Percentiles rank a stretch among this genome's conserved stretches.
Evolutionary conservation across 2,329 filamentous ascomycete genomes (phyloP).

Genomic region (Gliomastix tumulicola): DNA sequence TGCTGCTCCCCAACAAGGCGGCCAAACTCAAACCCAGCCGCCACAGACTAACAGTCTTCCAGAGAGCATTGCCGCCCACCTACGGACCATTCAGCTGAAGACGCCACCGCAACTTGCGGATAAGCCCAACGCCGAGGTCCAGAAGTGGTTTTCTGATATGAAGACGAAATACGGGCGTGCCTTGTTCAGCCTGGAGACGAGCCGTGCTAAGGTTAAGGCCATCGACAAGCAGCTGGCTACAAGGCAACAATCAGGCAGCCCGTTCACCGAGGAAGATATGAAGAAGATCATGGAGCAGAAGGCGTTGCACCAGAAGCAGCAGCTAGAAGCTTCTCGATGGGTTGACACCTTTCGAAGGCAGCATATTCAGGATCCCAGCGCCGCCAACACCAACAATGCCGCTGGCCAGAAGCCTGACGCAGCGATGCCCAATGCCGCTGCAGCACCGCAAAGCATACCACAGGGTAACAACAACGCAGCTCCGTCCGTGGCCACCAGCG

Average conservation of each 20-base stretch:
- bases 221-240: constrained; percentile 4
- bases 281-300: constrained; percentile 3
- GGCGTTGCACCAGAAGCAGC: constrained; percentile 3
- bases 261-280: constrained; percentile 5
- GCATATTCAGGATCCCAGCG: too few relatives aligned
- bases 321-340: constrained; percentile 4
- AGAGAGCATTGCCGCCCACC: constrained; percentile 1
- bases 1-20: not conserved
- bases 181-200: constrained; percentile 3
- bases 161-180: constrained; percentile 4
- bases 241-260: constrained; percentile 1
- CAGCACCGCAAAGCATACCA: too few relatives aligned
- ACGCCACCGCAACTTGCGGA: not conserved
- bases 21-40: not conserved
- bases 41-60: not conserved
- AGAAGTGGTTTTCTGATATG: constrained; percentile 4
- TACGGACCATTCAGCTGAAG: constrained; percentile 1
- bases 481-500: too few relatives aligned
- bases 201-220: constrained; percentile 3
- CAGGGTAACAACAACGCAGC: too few relatives aligned
- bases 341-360: constrained; percentile 4
- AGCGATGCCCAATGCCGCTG: too few relatives aligned
- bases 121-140: constrained; percentile 3
- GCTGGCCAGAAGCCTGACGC: too few relatives aligned
- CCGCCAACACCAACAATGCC: too few relatives aligned